These are phyloP conservation scores for Botrytis squamosa DNA, from an alignment of 2,329 filamentous ascomycete genomes.

Conservation along the genomic window DNA sequence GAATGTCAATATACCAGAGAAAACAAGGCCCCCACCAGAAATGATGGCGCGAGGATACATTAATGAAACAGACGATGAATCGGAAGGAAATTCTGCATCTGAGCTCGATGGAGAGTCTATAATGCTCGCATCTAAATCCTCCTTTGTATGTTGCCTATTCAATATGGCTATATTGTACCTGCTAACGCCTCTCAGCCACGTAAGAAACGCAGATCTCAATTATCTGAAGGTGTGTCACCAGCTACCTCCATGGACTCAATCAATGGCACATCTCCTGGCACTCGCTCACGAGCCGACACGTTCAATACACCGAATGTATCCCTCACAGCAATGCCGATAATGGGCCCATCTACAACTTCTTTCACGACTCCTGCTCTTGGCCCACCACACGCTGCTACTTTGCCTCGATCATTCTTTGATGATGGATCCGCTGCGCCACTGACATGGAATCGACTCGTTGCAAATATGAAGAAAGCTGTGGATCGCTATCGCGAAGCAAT, in stretches of 20 bases:
- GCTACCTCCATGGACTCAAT: slow-evolving; percentile 91
- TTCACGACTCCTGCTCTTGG: slow-evolving; percentile 51
- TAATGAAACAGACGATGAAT: slow-evolving; percentile 87
- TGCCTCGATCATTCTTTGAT: slow-evolving; percentile 86
- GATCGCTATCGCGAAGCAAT: slow-evolving; percentile 91
- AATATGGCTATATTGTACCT: slow-evolving; percentile 19
- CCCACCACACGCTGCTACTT: slow-evolving; percentile 47
- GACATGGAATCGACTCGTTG: slow-evolving; percentile 85
- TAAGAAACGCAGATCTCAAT: slow-evolving; percentile 59
- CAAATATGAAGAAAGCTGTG: slow-evolving; percentile 89
- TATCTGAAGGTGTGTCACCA: slow-evolving; percentile 70
- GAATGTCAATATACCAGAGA: slow-evolving; percentile 84
- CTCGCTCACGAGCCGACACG: slow-evolving; percentile 57
- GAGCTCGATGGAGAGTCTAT: slow-evolving; percentile 78
- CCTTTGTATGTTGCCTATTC: slow-evolving; percentile 55
- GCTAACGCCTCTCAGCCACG: slow-evolving; percentile 48
- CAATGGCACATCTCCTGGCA: slow-evolving; percentile 63
- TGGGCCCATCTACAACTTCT: slow-evolving; percentile 47
- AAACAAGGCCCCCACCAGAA: slow-evolving; percentile 85
- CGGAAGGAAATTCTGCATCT: slow-evolving; percentile 77
- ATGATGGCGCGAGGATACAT: slow-evolving; percentile 81
- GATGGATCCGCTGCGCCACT: slow-evolving; percentile 77
- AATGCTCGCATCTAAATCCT: slow-evolving; percentile 67
- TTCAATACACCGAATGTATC: slow-evolving; percentile 52
- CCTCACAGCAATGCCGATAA: slow-evolving; percentile 41